A percentile compares a stretch with the other conserved stretches of the same genome.
Evolutionary conservation across 2,329 filamentous ascomycete genomes (phyloP).

Genomic region (Cytospora paraplurivora): DNA sequence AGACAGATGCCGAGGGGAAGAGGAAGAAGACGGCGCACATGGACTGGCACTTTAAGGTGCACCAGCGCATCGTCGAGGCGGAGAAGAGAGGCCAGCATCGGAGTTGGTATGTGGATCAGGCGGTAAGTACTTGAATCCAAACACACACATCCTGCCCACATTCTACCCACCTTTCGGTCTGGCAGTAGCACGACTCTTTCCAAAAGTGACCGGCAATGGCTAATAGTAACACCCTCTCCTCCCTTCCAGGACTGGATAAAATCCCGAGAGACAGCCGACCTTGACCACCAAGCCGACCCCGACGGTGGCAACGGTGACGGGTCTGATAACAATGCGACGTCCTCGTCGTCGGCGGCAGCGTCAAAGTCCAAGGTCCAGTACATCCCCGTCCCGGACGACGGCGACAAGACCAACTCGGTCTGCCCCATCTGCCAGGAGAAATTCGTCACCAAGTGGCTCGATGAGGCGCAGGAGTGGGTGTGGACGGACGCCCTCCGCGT

Average conservation of each 20-base stretch:
- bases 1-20: conserved; percentile 73
- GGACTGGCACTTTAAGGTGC: conserved; percentile 97
- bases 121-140: conserved; percentile 54
- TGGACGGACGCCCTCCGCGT: conserved; percentile 88
- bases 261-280: conserved; percentile 77
- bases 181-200: conserved; percentile 7
- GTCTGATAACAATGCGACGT: conserved; percentile 38
- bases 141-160: too few species aligned
- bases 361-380: conserved; percentile 61
- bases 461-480: conserved; percentile 93
- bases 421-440: conserved; percentile 96
- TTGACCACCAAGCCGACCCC: conserved; percentile 47
- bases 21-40: conserved; percentile 88
- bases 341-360: conserved; percentile 37
- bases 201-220: background rate
- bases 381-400: conserved; percentile 81
- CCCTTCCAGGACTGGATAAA: conserved; percentile 78
- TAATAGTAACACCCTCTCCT: background rate
- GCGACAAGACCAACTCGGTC: conserved; percentile 70
- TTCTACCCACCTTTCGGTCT: conserved; percentile 1
- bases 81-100: conserved; percentile 85
- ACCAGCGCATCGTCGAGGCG: conserved; percentile 83
- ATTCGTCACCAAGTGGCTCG: conserved; percentile 89
- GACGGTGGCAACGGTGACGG: conserved; percentile 37
- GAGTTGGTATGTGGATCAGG: conserved; percentile 92